Percentiles rank a stretch among this genome's conserved stretches.
Evolutionary conservation across 2,329 filamentous ascomycete species (phyloP).

Genomic region (Fusarium compactum): DNA sequence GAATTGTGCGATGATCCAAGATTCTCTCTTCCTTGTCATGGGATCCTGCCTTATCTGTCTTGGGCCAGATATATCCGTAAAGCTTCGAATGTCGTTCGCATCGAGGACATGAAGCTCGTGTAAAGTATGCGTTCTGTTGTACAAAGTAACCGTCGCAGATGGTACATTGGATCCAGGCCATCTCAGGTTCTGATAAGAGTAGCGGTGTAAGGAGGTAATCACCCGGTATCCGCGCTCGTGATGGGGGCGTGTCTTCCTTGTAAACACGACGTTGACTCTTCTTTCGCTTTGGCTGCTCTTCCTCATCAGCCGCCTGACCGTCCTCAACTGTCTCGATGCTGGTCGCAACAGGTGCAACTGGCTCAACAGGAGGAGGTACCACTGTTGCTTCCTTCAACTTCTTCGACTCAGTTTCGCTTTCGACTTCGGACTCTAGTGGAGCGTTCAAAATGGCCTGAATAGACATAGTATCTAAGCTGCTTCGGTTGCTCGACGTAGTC

Average conservation of each 20-base stretch:
- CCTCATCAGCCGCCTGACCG: constrained; percentile 34
- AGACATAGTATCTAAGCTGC: constrained; percentile 48
- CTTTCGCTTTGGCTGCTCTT: constrained; percentile 45
- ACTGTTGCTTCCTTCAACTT: constrained; percentile 17
- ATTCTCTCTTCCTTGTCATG: constrained; percentile 78
- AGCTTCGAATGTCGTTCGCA: constrained; percentile 96
- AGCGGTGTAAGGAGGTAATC: constrained; percentile 86
- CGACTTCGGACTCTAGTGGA: constrained; percentile 35
- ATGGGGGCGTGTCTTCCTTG: constrained; percentile 52
- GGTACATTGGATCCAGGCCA: constrained; percentile 89
- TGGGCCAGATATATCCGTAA: constrained; percentile 96
- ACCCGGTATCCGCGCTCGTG: constrained; percentile 68
- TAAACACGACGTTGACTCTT: constrained; percentile 53
- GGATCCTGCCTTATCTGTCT: constrained; percentile 84
- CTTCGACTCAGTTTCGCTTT: constrained; percentile 32
- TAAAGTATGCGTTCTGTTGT: constrained; percentile 88
- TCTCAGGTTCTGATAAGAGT: constrained; percentile 79
- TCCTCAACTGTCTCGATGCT: constrained; percentile 44
- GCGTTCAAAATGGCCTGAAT: constrained; percentile 52
- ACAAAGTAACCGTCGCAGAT: constrained; percentile 87
- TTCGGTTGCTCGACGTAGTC: constrained; percentile 18
- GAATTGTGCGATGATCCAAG: constrained; percentile 86
- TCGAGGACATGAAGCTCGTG: constrained; percentile 85
- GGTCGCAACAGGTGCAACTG: constrained; percentile 37
- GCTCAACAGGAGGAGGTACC: constrained; percentile 23